These are phyloP conservation scores for Monosporascus cannonballus DNA, from an alignment of 2,329 filamentous ascomycete species.

Conservation along the genomic window DNA sequence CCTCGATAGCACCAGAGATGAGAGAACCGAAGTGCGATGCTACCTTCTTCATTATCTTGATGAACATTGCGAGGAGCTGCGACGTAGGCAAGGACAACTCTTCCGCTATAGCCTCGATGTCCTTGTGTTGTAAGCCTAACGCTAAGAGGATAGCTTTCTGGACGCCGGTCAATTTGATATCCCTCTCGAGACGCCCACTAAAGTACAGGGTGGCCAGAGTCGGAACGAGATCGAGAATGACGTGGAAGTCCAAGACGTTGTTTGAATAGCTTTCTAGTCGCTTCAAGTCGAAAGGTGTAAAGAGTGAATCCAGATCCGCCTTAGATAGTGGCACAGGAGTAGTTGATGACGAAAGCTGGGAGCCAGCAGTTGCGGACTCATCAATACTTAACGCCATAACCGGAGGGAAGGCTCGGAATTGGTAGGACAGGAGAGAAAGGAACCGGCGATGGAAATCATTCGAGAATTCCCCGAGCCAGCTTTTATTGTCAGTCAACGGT, in stretches of 20 bases:
- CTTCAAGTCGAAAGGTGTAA: conserved; percentile 93
- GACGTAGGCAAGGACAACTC: conserved; percentile 69
- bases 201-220: conserved; percentile 81
- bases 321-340: conserved; percentile 58
- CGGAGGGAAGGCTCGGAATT: conserved; percentile 78
- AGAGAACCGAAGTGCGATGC: conserved; percentile 70
- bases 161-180: conserved; percentile 69
- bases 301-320: conserved; percentile 64
- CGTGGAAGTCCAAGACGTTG: conserved; percentile 96
- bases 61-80: conserved; percentile 92
- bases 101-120: conserved; percentile 70
- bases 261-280: conserved; percentile 92
- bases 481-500: conserved; percentile 67
- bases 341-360: conserved; percentile 56
- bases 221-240: conserved; percentile 89
- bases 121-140: conserved; percentile 85
- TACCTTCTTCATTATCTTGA: conserved; percentile 89
- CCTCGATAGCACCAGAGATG: conserved; percentile 66
- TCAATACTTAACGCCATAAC: conserved; percentile 79
- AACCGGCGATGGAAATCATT: conserved; percentile 95
- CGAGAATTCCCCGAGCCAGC: conserved; percentile 87
- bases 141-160: conserved; percentile 86
- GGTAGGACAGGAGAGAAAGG: conserved; percentile 80
- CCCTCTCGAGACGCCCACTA: conserved; percentile 61
- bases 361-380: conserved; percentile 71